Evolutionary conservation across 371 early-diverging fungal genomes (phyloP).

Genomic region (Apophysomyces trapeziformis): DNA sequence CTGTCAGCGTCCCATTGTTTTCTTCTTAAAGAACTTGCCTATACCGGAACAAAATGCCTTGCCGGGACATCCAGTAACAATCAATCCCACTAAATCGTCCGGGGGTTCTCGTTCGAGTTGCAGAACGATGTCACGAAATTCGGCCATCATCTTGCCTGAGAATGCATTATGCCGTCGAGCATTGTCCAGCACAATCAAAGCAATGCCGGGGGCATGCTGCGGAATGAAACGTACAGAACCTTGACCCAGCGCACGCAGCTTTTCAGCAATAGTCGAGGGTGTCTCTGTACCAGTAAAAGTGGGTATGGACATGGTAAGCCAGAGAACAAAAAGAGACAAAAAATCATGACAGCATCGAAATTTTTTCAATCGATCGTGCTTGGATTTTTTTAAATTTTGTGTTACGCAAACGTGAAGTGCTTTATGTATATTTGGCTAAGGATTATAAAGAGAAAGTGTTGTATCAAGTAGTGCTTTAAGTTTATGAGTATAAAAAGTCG

Average conservation of each 20-base stretch:
- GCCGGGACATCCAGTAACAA: slow-evolving; percentile 56
- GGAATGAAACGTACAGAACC: slow-evolving; percentile 49
- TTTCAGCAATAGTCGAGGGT: slow-evolving; percentile 4
- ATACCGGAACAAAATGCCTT: slow-evolving; percentile 71
- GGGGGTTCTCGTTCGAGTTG: slow-evolving; percentile 35
- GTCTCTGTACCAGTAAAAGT: background rate
- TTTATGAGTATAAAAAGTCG: too few species aligned
- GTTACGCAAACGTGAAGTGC: too few species aligned
- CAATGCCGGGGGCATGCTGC: slow-evolving; percentile 51
- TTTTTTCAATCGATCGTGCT: too few species aligned
- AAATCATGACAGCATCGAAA: too few species aligned
- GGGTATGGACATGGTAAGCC: background rate
- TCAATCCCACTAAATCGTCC: slow-evolving; percentile 45
- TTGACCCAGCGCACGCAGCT: slow-evolving; percentile 27
- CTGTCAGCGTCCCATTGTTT: background rate
- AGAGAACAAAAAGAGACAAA: background rate
- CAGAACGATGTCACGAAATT: slow-evolving; percentile 61
- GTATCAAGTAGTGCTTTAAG: too few species aligned
- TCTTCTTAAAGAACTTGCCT: slow-evolving; percentile 36
- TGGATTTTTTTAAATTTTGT: too few species aligned
- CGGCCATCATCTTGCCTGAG: slow-evolving; percentile 76
- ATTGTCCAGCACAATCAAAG: slow-evolving; percentile 54
- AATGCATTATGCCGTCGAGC: slow-evolving; percentile 64
- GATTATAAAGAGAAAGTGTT: too few species aligned
- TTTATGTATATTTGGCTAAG: too few species aligned